Percentiles rank a stretch among this genome's conserved stretches.
Conservation (phyloP, 352 stramenopile species). For the Globisporangium takayamanum region DNA sequence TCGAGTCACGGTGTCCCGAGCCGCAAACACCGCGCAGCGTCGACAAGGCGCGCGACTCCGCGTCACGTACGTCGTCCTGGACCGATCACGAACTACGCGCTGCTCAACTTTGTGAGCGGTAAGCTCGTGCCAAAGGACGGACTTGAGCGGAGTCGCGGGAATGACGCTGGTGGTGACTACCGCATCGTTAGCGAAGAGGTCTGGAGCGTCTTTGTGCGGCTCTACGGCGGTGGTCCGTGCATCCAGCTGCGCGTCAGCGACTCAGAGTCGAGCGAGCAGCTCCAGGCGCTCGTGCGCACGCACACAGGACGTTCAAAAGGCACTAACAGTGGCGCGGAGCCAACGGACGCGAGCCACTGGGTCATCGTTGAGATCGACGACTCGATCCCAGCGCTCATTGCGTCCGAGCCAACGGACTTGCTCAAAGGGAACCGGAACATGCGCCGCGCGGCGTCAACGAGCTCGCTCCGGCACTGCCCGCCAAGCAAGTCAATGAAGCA, state of each 20-base stretch:
- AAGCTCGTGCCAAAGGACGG: constrained; percentile 39
- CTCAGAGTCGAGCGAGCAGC: neutral
- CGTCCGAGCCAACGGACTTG: constrained; percentile 2
- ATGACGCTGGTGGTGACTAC: constrained; percentile 36
- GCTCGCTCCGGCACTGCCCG: neutral
- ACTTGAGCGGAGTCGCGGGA: constrained; percentile 36
- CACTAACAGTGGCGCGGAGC: neutral
- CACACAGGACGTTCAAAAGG: neutral
- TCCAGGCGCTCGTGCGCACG: constrained; percentile 4
- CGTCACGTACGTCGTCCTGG: constrained; percentile 33
- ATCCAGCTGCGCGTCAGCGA: constrained; percentile 28
- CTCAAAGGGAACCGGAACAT: constrained; percentile 13
- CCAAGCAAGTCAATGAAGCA: neutral
- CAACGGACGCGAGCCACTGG: constrained; percentile 19
- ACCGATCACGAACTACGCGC: constrained; percentile 54
- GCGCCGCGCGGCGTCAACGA: constrained; percentile 7
- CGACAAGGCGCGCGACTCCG: constrained; percentile 2
- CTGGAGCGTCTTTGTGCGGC: constrained; percentile 46
- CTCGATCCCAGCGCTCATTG: constrained; percentile 15
- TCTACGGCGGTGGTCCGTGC: constrained; percentile 61
- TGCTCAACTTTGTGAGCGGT: constrained; percentile 62
- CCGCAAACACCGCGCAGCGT: constrained; percentile 5
- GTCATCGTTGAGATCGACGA: constrained; percentile 54
- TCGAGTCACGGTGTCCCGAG: constrained; percentile 10
- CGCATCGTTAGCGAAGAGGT: constrained; percentile 62